Conservation (phyloP, 2,329 filamentous ascomycete genomes). For the Phyllosticta paracitricarpa region DNA sequence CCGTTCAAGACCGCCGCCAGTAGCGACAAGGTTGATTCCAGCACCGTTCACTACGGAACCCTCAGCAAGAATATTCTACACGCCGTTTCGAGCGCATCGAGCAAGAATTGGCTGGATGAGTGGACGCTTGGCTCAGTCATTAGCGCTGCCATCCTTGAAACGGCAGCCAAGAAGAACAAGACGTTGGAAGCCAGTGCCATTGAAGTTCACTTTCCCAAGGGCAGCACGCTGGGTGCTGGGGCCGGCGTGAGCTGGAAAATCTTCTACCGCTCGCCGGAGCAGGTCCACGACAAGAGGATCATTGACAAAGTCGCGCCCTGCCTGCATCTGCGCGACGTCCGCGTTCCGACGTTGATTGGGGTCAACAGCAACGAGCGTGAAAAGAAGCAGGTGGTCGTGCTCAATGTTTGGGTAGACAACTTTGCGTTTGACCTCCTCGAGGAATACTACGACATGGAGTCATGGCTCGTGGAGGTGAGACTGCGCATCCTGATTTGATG, state of each 20-base stretch:
- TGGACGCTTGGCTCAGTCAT: conserved; percentile 15
- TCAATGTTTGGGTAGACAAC: conserved; percentile 52
- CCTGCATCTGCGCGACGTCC: conserved; percentile 47
- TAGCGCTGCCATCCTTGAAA: conserved; percentile 13
- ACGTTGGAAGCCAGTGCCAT: conserved; percentile 21
- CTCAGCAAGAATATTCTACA: conserved; percentile 56
- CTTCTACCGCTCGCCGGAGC: not conserved
- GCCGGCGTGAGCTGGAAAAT: conserved; percentile 36
- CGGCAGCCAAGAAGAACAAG: conserved; percentile 17
- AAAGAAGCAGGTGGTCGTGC: conserved; percentile 54
- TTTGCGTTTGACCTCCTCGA: conserved; percentile 37
- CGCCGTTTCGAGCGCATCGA: conserved; percentile 22
- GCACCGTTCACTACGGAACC: conserved; percentile 66
- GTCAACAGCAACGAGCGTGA: conserved; percentile 62
- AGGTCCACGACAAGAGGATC: not conserved
- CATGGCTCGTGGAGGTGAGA: conserved; percentile 51
- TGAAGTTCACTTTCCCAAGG: conserved; percentile 54
- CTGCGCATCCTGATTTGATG: not conserved
- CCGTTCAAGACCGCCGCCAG: conserved; percentile 50
- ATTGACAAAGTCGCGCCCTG: conserved; percentile 14
- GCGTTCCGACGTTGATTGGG: conserved; percentile 59
- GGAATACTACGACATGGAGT: conserved; percentile 47
- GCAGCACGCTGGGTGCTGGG: conserved; percentile 54
- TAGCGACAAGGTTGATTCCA: conserved; percentile 52
- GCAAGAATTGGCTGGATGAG: conserved; percentile 17